phyloP scores from a whole-genome alignment of 371 early-diverging fungal species.

The Rhizopus sp. region DNA sequence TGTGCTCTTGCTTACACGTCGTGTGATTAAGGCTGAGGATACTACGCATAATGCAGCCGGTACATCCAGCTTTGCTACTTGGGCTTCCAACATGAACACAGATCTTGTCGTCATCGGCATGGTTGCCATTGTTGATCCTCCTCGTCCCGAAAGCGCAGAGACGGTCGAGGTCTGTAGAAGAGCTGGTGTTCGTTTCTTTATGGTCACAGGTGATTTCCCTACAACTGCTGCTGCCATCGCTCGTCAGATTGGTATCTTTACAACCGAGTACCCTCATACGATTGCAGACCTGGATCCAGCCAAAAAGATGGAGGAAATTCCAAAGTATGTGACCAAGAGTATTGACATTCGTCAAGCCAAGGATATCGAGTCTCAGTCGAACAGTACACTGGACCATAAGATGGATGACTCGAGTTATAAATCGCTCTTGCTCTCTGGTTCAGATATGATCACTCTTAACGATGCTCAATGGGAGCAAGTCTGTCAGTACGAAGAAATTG shows the following conservation, averaged over 20 bases:
- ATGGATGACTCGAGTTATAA: background rate
- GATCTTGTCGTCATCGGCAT: constrained; percentile 62
- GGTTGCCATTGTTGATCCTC: constrained; percentile 74
- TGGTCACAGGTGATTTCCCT: constrained; percentile 80
- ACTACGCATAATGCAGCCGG: constrained; percentile 22
- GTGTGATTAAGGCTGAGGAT: constrained; percentile 30
- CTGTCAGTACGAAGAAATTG: constrained; percentile 70
- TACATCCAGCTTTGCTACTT: constrained; percentile 30
- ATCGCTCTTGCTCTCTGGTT: constrained; percentile 56
- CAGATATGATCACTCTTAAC: constrained; percentile 54
- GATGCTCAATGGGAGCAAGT: constrained; percentile 61
- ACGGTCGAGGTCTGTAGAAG: constrained; percentile 56
- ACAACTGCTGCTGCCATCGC: constrained; percentile 75
- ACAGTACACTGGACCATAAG: constrained; percentile 6
- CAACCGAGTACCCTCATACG: constrained; percentile 44
- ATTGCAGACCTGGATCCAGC: constrained; percentile 33
- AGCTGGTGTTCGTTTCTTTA: constrained; percentile 75
- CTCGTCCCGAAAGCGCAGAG: constrained; percentile 64
- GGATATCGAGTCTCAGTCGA: constrained; percentile 11
- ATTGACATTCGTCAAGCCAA: background rate
- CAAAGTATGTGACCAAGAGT: constrained; percentile 13
- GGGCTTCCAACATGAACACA: constrained; percentile 28
- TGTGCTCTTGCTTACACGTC: constrained; percentile 61
- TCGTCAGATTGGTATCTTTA: constrained; percentile 65
- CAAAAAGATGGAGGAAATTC: constrained; percentile 15